Evolutionary conservation across 2,329 filamentous ascomycete species (phyloP).

Genomic region (Penicillium sp.): DNA sequence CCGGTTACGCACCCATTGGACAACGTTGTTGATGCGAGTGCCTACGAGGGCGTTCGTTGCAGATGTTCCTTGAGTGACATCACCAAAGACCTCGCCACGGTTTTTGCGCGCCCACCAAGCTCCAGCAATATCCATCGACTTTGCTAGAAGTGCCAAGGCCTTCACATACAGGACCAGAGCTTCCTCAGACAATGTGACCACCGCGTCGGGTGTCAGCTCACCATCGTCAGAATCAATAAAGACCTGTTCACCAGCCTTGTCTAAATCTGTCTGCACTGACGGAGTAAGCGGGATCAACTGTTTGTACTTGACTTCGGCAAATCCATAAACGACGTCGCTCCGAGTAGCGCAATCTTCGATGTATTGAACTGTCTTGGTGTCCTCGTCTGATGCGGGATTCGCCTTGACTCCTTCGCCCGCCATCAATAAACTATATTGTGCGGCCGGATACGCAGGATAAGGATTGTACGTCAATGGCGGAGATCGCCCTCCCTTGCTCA

Average conservation of each 20-base stretch:
- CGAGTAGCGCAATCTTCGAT: conserved; percentile 91
- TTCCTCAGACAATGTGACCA: conserved; percentile 86
- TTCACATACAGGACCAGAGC: conserved; percentile 96
- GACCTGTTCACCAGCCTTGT: conserved; percentile 27
- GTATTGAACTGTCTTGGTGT: conserved; percentile 68
- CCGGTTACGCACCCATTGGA: conserved; percentile 88
- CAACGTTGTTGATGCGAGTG: conserved; percentile 80
- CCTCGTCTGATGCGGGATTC: conserved; percentile 64
- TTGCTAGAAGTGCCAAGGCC: conserved; percentile 80
- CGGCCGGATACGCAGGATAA: conserved; percentile 78
- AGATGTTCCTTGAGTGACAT: conserved; percentile 40
- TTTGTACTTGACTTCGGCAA: conserved; percentile 97
- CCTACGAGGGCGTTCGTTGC: conserved; percentile 52
- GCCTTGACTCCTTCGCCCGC: conserved; percentile 61
- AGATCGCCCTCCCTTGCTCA: conserved; percentile 44
- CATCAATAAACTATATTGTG: conserved; percentile 64
- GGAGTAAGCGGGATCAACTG: conserved; percentile 89
- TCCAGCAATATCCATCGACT: conserved; percentile 92
- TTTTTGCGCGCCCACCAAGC: conserved; percentile 84
- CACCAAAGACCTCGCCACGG: conserved; percentile 55
- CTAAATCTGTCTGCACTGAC: conserved; percentile 47
- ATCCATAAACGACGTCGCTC: conserved; percentile 94
- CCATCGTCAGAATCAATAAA: conserved; percentile 61
- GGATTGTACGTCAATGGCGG: conserved; percentile 55
- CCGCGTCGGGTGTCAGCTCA: conserved; percentile 77